Evolutionary conservation across 2,329 filamentous ascomycete species (phyloP).

Genomic region (Teratosphaeria pseudoeucalypti): DNA sequence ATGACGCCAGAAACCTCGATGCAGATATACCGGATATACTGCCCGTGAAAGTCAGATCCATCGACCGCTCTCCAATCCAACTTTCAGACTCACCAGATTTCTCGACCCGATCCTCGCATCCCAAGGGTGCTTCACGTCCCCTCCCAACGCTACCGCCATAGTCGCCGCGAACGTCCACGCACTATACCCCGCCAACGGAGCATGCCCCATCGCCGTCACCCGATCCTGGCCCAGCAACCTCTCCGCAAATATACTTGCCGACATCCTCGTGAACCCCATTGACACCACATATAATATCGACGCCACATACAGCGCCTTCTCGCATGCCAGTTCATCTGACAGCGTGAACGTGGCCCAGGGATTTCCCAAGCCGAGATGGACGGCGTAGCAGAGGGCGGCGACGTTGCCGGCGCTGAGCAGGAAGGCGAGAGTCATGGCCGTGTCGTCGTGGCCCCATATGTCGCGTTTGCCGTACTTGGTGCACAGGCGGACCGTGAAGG

Average conservation of each 20-base stretch:
- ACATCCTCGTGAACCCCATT: background rate
- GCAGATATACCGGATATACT: background rate
- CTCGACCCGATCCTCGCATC: background rate
- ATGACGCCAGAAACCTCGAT: background rate
- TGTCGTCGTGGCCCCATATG: background rate
- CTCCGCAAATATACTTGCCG: background rate
- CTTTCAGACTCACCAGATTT: background rate
- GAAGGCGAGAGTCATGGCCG: background rate
- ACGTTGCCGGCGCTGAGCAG: background rate
- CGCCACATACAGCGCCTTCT: background rate
- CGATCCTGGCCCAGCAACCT: background rate
- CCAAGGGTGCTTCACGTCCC: background rate
- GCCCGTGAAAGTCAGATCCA: background rate
- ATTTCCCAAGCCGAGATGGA: background rate
- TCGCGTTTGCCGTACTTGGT: background rate
- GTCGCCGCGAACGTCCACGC: background rate
- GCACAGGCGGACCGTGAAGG: background rate
- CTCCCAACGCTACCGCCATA: background rate
- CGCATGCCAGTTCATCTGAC: background rate
- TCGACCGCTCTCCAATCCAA: background rate
- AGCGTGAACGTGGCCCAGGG: background rate
- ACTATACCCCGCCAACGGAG: background rate
- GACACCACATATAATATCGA: background rate
- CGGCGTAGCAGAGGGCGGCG: background rate
- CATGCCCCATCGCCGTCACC: background rate